Base-by-base conservation (phyloP, 495 filamentous ascomycete species). In the Podospora conica region DNA sequence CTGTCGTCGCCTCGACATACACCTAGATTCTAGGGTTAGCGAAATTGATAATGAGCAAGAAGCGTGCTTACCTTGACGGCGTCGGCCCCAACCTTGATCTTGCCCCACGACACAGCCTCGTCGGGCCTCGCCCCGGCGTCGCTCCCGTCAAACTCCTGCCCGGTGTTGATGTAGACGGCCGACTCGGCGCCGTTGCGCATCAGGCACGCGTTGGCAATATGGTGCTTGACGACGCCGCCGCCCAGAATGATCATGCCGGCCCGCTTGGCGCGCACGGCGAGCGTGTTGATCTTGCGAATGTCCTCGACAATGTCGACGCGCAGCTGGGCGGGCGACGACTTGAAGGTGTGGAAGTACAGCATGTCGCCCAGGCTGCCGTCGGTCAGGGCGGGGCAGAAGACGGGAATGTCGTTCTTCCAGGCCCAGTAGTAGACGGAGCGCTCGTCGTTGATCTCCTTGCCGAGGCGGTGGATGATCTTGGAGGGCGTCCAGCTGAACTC, bases 161-260 rank as follows among this genome's bases (percentile, higher is more conserved):
- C 95, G 1, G 96, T 97, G 75, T 98, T 98, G 71, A 98, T 88
- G 73, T 96, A 98, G 11, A 98, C 96, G 4, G 95, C 96, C 68
- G 89, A 91, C 75, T 98, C 95, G 10, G 95, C 95, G 0, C 95
- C 96, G 69, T 98, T 97, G 20, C 95, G 84, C 95, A 98, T 98
- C 70, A 98, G 73, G 71, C 91, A 95, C 3, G 96, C 95, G 74
- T 98, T 98, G 27, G 94, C 92, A 70, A 98, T 98, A 72, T 98
- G 95, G 71, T 98, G 95, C 79, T 98, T 98, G 64, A 98, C 84
- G 10, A 98, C 76, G 0, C 95, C 95, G 2, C 94, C 95, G 1
- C 96, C 95, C 1, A 98, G 81, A 60, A 98, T 92, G 66, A 98
- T 91, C 87, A 97, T 96, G 9, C 96, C 95, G 0, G 90, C 88